These are phyloP conservation scores for Aspergillaceae sp. DNA, from an alignment of 2,329 filamentous ascomycete species.

Conservation along the genomic window DNA sequence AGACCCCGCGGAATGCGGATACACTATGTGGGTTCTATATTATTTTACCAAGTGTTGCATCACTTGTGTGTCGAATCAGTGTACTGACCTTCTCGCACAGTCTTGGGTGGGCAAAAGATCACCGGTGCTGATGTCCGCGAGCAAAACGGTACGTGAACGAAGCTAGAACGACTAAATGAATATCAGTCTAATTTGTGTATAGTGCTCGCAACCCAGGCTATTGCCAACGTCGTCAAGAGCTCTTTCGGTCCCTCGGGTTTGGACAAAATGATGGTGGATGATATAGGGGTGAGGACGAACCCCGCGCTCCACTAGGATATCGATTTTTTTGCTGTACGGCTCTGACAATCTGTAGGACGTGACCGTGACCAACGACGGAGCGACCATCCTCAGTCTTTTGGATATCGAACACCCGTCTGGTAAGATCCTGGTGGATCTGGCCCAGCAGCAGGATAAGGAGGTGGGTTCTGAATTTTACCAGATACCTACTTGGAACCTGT, in stretches of 20 bases:
- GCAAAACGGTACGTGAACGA: slow-evolving; percentile 65
- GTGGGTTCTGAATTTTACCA: slow-evolving; percentile 19
- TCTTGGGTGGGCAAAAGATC: slow-evolving; percentile 95
- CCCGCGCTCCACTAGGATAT: slow-evolving; percentile 8
- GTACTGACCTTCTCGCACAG: slow-evolving; percentile 38
- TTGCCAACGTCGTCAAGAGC: slow-evolving; percentile 97
- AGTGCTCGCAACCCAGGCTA: slow-evolving; percentile 93
- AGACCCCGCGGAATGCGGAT: slow-evolving; percentile 83
- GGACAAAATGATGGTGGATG: slow-evolving; percentile 99
- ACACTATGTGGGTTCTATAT: slow-evolving; percentile 60
- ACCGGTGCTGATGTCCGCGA: slow-evolving; percentile 93
- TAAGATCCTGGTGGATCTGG: slow-evolving; percentile 95
- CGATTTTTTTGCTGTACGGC: slow-evolving; percentile 6
- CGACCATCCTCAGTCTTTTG: slow-evolving; percentile 87
- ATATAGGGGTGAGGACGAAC: slow-evolving; percentile 68
- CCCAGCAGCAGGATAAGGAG: slow-evolving; percentile 98
- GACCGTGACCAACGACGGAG: slow-evolving; percentile 97
- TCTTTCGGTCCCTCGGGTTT: slow-evolving; percentile 95
- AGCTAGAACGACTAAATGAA: slow-evolving; percentile 3
- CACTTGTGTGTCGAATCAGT: neutral
- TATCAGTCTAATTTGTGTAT: slow-evolving; percentile 5
- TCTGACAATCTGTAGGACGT: slow-evolving; percentile 59
- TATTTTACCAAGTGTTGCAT: neutral
- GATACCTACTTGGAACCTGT: neutral
- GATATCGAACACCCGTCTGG: slow-evolving; percentile 97